Percentiles rank a stretch among this genome's conserved stretches.
These are phyloP conservation scores for Nothophytophthora sp. DNA, from an alignment of 352 stramenopile species.

Conservation along the genomic window DNA sequence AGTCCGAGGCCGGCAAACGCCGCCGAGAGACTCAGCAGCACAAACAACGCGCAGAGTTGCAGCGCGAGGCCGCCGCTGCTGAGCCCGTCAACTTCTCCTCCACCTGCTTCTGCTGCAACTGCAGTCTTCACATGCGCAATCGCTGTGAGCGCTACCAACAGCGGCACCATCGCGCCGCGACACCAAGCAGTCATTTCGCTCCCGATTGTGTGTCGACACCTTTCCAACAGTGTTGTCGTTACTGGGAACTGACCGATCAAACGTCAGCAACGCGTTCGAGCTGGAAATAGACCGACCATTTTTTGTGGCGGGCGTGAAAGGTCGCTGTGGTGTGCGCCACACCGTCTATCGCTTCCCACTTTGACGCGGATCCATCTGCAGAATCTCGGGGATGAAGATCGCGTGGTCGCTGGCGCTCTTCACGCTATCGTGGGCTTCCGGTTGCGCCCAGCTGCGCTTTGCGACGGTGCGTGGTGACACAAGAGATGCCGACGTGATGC, in stretches of 20 bases:
- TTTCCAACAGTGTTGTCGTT: too few species aligned
- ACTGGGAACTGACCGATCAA: too few species aligned
- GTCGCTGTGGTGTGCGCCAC: conserved; percentile 1
- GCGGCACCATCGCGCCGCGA: too few species aligned
- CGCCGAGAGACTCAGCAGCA: conserved; percentile 85
- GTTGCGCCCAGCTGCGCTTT: conserved; percentile 10
- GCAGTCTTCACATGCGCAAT: conserved; percentile 5
- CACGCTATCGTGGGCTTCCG: conserved; percentile 1
- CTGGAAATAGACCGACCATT: too few species aligned
- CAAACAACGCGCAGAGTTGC: conserved; percentile 49
- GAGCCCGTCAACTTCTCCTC: conserved; percentile 3
- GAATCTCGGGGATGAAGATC: conserved; percentile 22
- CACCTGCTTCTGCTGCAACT: conserved; percentile 3
- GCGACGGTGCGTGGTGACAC: conserved; percentile 10
- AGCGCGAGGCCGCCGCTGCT: conserved; percentile 28
- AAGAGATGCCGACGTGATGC: background rate
- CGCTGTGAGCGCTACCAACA: conserved; percentile 6
- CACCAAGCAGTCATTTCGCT: too few species aligned
- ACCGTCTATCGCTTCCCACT: too few species aligned
- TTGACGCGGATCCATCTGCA: background rate
- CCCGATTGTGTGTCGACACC: too few species aligned
- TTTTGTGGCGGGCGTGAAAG: too few species aligned
- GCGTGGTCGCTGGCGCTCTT: conserved; percentile 9
- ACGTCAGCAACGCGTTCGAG: too few species aligned
- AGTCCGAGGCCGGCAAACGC: conserved; percentile 95